Evolutionary conservation across 73 alveolate genomes (phyloP), one percentile per base, ranked within the genome.

Genomic region (Paramecium biaurelia): DNA sequence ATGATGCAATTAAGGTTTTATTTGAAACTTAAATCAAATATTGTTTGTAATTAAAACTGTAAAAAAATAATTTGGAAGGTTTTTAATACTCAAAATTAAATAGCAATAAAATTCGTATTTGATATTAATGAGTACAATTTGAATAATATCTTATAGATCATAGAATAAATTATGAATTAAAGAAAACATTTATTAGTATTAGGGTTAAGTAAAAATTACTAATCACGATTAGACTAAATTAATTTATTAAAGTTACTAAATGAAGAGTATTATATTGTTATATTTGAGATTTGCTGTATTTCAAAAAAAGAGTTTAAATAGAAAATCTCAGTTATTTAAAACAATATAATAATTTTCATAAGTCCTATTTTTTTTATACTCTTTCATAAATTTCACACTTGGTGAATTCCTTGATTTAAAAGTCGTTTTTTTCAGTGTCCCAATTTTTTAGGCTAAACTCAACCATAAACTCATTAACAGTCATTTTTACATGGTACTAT

Each of bases 401-500:
- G 84, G 84, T 63, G 84, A 63, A 63, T 63, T 63, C 84, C 21
- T 63, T 63, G 47, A 63, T 63, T 63, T 63, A 63, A 30, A 63
- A 63, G 84, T 63, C 84, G 84, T 63, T 63, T 63, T 63, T 63
- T 63, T 63, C 84, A 12, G 8, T 63, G 45, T 63, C 84, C 84
- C 84, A 63, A 32, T 63, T 63, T 14, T 63, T 63, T 12, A 63
- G 84, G 84, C 84, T 63, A 63, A 63, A 63, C 21, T 63, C 84
- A 32, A 63, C 84, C 41, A 32, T 30, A 24, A 30, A 63, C 45
- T 63, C 84, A 30, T 63, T 63, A 6, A 63, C 49, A 30, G 84
- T 11, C 84, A 63, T 30, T 63, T 63, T 63, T 1, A 63, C 84
- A 63, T 63, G 84, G 47, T 63, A 63, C 84, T 63, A 23, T 11